phyloP scores from a whole-genome alignment of 1,139 yeast species.

The Magnusiomyces magnusii region DNA sequence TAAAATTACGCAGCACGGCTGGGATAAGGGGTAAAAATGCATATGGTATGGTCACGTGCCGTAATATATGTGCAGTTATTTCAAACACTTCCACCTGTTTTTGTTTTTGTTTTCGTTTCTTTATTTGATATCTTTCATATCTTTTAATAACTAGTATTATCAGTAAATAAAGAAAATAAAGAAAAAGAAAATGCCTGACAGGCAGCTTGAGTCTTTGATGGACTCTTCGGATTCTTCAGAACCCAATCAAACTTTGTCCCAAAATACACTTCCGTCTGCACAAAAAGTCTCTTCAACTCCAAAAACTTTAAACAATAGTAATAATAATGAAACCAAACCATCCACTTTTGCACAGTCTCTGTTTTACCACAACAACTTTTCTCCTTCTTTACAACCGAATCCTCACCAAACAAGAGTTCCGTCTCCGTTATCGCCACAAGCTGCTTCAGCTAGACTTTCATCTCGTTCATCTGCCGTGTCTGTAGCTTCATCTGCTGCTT shows the following conservation, averaged over 20 bases:
- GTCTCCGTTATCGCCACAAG: background rate
- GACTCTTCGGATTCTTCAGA: background rate
- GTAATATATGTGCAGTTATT: background rate
- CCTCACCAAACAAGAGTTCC: background rate
- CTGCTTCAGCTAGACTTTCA: background rate
- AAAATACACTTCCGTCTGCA: background rate
- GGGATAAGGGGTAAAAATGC: background rate
- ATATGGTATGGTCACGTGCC: no score
- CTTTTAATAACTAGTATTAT: no score
- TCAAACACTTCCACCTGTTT: background rate
- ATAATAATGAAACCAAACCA: background rate
- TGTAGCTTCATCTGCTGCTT: background rate
- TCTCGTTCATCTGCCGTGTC: background rate
- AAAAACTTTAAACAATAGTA: background rate
- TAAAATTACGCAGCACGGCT: no score
- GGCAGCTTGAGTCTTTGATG: background rate
- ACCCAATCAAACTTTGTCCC: background rate
- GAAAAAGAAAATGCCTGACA: no score
- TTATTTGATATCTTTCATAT: no score
- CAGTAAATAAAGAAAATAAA: no score
- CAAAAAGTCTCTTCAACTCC: background rate
- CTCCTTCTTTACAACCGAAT: background rate
- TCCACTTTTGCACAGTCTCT: constrained; percentile 2
- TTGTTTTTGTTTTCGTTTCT: no score
- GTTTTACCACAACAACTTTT: constrained; percentile 1